phyloP scores from a whole-genome alignment of 768 basidiomycete species.

The Trametes elegans region DNA sequence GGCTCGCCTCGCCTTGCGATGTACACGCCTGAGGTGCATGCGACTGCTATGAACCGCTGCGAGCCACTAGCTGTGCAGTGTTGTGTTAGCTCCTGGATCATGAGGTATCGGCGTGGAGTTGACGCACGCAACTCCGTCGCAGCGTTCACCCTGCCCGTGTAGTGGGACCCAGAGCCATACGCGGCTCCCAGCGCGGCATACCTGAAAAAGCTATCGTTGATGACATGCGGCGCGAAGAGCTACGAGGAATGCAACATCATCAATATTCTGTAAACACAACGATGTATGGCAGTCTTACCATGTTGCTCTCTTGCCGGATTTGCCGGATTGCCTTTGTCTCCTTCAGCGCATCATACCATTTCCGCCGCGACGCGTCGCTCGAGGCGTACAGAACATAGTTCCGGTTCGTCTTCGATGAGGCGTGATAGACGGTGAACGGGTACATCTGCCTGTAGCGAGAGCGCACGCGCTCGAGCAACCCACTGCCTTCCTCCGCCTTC shows the following conservation, averaged over 20 bases:
- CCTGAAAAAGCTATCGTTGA: slow-evolving; percentile 66
- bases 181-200: slow-evolving; percentile 20
- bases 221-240: slow-evolving; percentile 63
- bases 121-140: slow-evolving; percentile 67
- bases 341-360: slow-evolving; percentile 60
- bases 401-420: slow-evolving; percentile 50
- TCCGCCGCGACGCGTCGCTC: slow-evolving; percentile 54
- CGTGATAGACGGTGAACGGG: slow-evolving; percentile 79
- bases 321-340: slow-evolving; percentile 64
- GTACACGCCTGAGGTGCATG: slow-evolving; percentile 70
- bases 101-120: not conserved
- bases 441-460: slow-evolving; percentile 56
- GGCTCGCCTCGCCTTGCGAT: slow-evolving; percentile 53
- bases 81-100: slow-evolving; percentile 1
- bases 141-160: slow-evolving; percentile 58
- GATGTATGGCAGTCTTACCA: slow-evolving; percentile 44
- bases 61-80: slow-evolving; percentile 42
- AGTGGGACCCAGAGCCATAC: slow-evolving; percentile 27
- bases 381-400: slow-evolving; percentile 72
- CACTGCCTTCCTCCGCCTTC: slow-evolving; percentile 51
- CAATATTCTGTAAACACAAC: not conserved
- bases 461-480: slow-evolving; percentile 52
- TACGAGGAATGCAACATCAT: slow-evolving; percentile 26
- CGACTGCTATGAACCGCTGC: slow-evolving; percentile 60
- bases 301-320: slow-evolving; percentile 67